Evolutionary conservation across 805 yeast genomes (phyloP).

Genomic region (Myxozyma udenii): DNA sequence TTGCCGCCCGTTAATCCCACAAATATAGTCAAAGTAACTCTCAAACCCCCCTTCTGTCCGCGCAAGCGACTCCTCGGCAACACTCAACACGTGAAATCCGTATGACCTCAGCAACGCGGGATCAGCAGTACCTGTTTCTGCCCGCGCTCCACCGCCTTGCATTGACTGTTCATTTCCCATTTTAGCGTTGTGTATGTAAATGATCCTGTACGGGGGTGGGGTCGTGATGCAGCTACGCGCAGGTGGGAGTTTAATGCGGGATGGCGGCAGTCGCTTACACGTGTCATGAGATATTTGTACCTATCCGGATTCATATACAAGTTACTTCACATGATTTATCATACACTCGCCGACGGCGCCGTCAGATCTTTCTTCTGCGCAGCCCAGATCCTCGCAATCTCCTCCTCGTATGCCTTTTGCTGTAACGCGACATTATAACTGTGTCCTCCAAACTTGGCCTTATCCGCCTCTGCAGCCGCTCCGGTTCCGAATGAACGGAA

Average conservation of each 20-base stretch:
- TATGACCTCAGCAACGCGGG: constrained; percentile 21
- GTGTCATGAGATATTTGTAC: background rate
- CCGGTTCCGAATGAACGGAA: constrained; percentile 50
- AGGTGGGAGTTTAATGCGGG: background rate
- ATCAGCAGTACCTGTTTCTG: background rate
- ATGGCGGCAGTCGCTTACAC: background rate
- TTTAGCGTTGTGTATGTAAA: background rate
- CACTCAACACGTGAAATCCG: constrained; percentile 61
- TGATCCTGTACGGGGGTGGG: background rate
- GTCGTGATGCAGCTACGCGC: background rate
- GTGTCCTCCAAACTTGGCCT: constrained; percentile 56
- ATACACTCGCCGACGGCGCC: no score
- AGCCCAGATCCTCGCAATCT: constrained; percentile 85
- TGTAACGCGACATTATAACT: constrained; percentile 79
- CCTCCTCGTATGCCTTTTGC: constrained; percentile 88
- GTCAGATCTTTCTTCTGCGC: constrained; percentile 49
- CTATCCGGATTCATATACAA: no score
- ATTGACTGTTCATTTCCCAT: constrained; percentile 29
- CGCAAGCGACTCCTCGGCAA: constrained; percentile 48
- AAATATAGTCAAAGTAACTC: constrained; percentile 81
- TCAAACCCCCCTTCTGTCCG: constrained; percentile 60
- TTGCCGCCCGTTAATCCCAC: constrained; percentile 75
- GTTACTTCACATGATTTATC: no score
- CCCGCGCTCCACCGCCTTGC: constrained; percentile 4
- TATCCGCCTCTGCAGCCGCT: constrained; percentile 42